Conservation (phyloP, 2,329 filamentous ascomycete species). For the Nigrospora osmanthi region DNA sequence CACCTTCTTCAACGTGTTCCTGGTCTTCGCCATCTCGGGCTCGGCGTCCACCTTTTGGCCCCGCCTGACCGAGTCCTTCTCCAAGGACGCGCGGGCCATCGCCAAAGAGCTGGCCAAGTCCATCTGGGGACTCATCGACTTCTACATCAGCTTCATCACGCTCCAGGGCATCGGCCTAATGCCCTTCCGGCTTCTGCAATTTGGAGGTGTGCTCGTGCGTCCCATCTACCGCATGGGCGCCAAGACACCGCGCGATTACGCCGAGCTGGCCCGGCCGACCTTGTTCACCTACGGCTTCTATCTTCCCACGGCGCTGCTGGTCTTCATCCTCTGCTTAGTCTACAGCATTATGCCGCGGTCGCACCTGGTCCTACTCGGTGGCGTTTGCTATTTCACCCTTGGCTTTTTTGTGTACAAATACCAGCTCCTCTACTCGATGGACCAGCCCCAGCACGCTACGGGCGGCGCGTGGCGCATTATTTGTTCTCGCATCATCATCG, state of each 20-base stretch:
- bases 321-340: conserved; percentile 92
- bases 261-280: conserved; percentile 72
- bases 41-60: conserved; percentile 69
- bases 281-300: conserved; percentile 95
- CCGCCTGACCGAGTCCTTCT: conserved; percentile 62
- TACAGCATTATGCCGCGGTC: conserved; percentile 82
- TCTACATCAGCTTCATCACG: conserved; percentile 92
- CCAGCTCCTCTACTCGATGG: conserved; percentile 96
- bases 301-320: conserved; percentile 81
- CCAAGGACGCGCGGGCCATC: conserved; percentile 68
- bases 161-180: conserved; percentile 90
- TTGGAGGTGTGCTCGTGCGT: conserved; percentile 78
- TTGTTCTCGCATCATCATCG: conserved; percentile 81
- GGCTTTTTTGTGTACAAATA: conserved; percentile 94
- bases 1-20: conserved; percentile 97
- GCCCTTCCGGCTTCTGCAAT: conserved; percentile 83
- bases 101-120: conserved; percentile 68
- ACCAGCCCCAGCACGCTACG: conserved; percentile 89
- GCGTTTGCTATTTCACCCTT: conserved; percentile 73
- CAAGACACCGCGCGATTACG: conserved; percentile 83
- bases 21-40: conserved; percentile 84
- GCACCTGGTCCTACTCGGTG: conserved; percentile 74
- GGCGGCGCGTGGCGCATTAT: conserved; percentile 96
- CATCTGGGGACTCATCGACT: conserved; percentile 66
- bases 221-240: conserved; percentile 72